Conservation (phyloP, 768 basidiomycete species). For the Chalciporus chontae region DNA sequence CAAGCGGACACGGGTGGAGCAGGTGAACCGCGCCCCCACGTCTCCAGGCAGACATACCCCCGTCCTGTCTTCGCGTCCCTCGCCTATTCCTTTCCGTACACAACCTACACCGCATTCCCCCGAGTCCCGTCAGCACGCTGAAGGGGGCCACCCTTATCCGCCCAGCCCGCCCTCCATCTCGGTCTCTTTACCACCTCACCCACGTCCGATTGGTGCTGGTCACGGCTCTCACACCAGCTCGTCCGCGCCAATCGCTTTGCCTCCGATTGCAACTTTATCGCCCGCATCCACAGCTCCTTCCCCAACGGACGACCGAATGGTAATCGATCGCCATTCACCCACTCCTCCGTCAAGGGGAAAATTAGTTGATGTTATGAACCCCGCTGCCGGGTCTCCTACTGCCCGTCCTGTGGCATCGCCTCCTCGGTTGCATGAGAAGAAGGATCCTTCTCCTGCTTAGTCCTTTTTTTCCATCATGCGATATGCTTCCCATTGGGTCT, state of each 20-base stretch:
- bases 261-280: slow-evolving; percentile 68
- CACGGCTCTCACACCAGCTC: slow-evolving; percentile 37
- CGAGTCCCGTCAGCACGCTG: slow-evolving; percentile 49
- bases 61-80: slow-evolving; percentile 58
- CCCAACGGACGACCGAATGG: slow-evolving; percentile 40
- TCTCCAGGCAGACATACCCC: slow-evolving; percentile 58
- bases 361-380: slow-evolving; percentile 48
- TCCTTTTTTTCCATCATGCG: slow-evolving; percentile 12
- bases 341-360: slow-evolving; percentile 54
- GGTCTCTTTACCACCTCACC: slow-evolving; percentile 67
- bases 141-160: slow-evolving; percentile 35
- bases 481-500: slow-evolving; percentile 3
- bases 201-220: slow-evolving; percentile 62
- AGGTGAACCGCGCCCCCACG: slow-evolving; percentile 46
- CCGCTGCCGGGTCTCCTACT: slow-evolving; percentile 47
- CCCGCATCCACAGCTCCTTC: slow-evolving; percentile 57
- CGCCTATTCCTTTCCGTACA: slow-evolving; percentile 70
- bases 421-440: slow-evolving; percentile 36
- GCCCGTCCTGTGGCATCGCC: slow-evolving; percentile 56
- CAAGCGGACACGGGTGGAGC: slow-evolving; percentile 65
- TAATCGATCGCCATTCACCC: slow-evolving; percentile 37
- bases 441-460: slow-evolving; percentile 27
- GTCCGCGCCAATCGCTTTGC: slow-evolving; percentile 50
- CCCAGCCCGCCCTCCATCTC: slow-evolving; percentile 53
- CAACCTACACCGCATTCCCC: slow-evolving; percentile 69